A percentile compares a stretch with the other conserved stretches of the same genome.
These are phyloP conservation scores for Athelia psychrophila DNA, from an alignment of 1,284 basidiomycete genomes.

Conservation along the genomic window DNA sequence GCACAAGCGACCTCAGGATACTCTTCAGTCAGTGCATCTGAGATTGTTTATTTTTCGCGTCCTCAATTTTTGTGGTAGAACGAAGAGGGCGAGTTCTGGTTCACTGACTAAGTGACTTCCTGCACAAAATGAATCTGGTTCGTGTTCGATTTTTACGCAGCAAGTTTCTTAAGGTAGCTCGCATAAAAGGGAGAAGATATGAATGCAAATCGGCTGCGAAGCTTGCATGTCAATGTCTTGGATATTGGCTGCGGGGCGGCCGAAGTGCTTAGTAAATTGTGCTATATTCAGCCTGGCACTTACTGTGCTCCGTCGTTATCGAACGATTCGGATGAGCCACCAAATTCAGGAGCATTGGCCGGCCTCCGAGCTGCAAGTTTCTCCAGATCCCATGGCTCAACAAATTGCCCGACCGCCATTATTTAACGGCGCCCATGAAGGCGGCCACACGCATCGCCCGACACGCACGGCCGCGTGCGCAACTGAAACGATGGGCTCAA, in stretches of 20 bases:
- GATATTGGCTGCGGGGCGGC: conserved; percentile 97
- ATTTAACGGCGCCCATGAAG: too few relatives aligned
- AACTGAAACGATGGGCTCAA: too few relatives aligned
- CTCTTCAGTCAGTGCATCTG: conserved; percentile 66
- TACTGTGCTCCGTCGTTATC: too few relatives aligned
- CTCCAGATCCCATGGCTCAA: too few relatives aligned
- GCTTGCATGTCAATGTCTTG: conserved; percentile 68
- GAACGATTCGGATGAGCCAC: too few relatives aligned
- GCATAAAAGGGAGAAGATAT: conserved; percentile 42
- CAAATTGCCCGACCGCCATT: too few relatives aligned
- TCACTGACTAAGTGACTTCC: too few relatives aligned
- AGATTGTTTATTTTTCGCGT: conserved; percentile 91
- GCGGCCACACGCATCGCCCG: too few relatives aligned
- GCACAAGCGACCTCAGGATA: not conserved
- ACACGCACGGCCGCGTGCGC: too few relatives aligned
- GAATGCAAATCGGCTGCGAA: conserved; percentile 43
- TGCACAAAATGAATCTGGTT: conserved; percentile 96
- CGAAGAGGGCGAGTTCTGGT: conserved; percentile 89
- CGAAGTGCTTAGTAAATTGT: conserved; percentile 61
- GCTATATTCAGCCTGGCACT: conserved; percentile 1
- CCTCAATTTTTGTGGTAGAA: conserved; percentile 98
- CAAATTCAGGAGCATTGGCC: too few relatives aligned
- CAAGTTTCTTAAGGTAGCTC: conserved; percentile 63
- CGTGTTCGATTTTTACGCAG: conserved; percentile 84
- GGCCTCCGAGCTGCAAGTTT: too few relatives aligned